Base-by-base conservation (phyloP, 2,329 filamentous ascomycete genomes). In the Dactylonectria estremocensis region DNA sequence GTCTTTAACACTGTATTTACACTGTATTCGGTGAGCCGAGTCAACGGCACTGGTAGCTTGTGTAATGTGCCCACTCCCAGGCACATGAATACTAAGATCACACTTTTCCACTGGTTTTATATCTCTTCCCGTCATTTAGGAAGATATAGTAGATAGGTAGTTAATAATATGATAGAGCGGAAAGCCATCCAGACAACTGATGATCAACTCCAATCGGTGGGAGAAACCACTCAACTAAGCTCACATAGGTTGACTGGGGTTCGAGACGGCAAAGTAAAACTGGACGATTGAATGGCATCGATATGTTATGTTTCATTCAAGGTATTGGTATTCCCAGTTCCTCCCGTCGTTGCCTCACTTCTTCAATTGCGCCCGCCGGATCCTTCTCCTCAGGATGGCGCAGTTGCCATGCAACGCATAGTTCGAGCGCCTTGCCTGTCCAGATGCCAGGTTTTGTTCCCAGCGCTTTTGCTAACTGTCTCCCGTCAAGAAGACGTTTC, bases 321-420 rank as follows among this genome's bases (percentile, higher is more conserved):
- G 35, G 37, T 11, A 55, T 68, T 14, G 73, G 72, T 66, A 80
- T 86, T 1, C 82, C 85, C 61, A 93, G 75, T 75, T 92, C 89
- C 24, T 82, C 78, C 67, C 82, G 85, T 69, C 82, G 84, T 61
- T 75, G 79, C 53, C 81, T 79, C 24, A 94, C 86, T 75, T 91
- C 89, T 53, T 90, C 86, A 60, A 94, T 81, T 1, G 87, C 91
- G 3, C 84, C 87, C 7, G 82, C 75, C 7, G 85, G 80, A 68
- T 95, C 91, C 3, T 86, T 88, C 64, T 83, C 84, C 4, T 85
- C 85, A 0, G 95, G 94, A 77, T 98, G 90, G 43, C 93, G 88
- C 59, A 98, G 87, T 80, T 98, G 96, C 95, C 95, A 98, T 68
- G 91, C 90, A 80, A 97, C 89, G 68, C 94, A 93, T 4, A 95